Base-by-base conservation (phyloP, 805 yeast genomes). In the Candida ovalis region DNA sequence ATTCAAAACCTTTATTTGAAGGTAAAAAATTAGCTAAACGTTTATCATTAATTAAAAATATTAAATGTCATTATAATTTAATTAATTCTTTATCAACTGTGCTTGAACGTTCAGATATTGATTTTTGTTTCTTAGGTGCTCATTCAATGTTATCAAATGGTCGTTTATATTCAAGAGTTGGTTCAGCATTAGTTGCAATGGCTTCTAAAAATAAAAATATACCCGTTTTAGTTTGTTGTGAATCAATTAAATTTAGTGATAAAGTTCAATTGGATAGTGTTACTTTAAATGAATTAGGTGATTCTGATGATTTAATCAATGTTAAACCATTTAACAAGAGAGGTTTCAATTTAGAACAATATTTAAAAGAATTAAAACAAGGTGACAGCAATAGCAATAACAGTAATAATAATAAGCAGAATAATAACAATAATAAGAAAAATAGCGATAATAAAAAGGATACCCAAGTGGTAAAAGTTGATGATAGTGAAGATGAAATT, bases 111-210 rank as follows among this genome's bases (percentile, higher is more conserved):
- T 54, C 66, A 0, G 90, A 88, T 64, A 92, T 94, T 30, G 94
- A 94, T 58, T 85, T 86, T 55, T 96, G 94, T 6, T 86, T 94
- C 66, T 73, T 94, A 32, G 99, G 99, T 15, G 98, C 98, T 0
- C 98, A 94, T 64, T 95, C 97, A 28, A 90, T 94, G 88, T 76
- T 94, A 48, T 89, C 97, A 8, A 94, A 94, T 63, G 99, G 99
- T 1, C 80, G 90, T 64, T 75, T 94, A 48, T 90, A 88, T 63
- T 87, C 97, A 1, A 80, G 99, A 52, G 97, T 89, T 17, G 99
- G 99, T 21, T 85, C 97, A 7, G 96, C 97, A 1, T 72, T 91
- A 69, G 80, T 94, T 41, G 96, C 98, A 8, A 88, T 92, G 88
- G 81, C 86, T 69, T 91, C 96, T 22, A 84, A 86, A 56, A 81